Evolutionary conservation across 805 yeast genomes (phyloP).

Genomic region (Monosporozyma aerobia): DNA sequence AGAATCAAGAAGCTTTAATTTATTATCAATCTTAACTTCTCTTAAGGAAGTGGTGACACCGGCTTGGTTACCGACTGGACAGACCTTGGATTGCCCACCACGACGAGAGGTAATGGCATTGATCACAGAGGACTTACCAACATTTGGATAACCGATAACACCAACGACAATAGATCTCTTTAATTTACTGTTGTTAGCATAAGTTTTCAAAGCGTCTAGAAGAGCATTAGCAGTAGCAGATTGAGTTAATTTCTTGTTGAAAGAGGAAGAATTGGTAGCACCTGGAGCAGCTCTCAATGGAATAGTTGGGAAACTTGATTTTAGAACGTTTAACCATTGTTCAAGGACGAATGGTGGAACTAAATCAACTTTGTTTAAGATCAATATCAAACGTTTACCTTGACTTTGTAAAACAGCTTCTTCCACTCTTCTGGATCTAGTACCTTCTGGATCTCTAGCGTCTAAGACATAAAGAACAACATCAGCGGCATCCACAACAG

Average conservation of each 20-base stretch:
- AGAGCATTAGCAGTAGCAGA: constrained; percentile 64
- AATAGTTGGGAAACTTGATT: constrained; percentile 81
- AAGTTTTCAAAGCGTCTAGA: constrained; percentile 73
- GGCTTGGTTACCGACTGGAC: constrained; percentile 96
- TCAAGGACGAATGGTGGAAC: constrained; percentile 78
- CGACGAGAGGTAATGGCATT: constrained; percentile 81
- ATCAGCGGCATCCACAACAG: constrained; percentile 87
- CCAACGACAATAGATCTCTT: constrained; percentile 89
- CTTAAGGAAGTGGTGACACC: constrained; percentile 91
- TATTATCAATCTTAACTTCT: constrained; percentile 86
- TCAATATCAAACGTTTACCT: constrained; percentile 69
- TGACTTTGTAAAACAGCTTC: constrained; percentile 74
- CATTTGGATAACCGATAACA: constrained; percentile 95
- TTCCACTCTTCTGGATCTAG: constrained; percentile 87
- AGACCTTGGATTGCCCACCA: constrained; percentile 55
- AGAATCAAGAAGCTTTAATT: constrained; percentile 81
- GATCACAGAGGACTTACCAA: constrained; percentile 91
- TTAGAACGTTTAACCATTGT: constrained; percentile 74
- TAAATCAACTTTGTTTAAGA: constrained; percentile 86
- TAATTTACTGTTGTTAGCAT: constrained; percentile 72
- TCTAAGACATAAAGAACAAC: constrained; percentile 89
- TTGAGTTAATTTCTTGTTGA: constrained; percentile 65
- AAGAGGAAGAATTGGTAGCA: constrained; percentile 57
- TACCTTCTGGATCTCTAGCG: constrained; percentile 94
- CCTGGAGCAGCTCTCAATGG: constrained; percentile 78